These are phyloP conservation scores for Blepharisma undulans DNA, from an alignment of 169 alveolate genomes.

Conservation along the genomic window DNA sequence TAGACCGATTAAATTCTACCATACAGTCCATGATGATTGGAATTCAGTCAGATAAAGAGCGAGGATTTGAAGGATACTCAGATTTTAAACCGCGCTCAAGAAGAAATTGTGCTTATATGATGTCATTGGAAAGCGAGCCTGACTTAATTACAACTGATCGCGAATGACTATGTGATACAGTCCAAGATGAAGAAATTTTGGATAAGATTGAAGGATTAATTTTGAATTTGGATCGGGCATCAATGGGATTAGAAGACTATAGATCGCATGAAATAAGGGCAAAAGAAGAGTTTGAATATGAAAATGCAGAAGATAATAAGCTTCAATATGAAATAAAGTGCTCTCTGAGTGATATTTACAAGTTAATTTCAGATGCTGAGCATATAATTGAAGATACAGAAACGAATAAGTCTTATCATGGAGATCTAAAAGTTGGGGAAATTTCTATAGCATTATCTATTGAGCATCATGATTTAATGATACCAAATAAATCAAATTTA, in stretches of 20 bases:
- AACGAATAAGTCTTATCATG: neutral
- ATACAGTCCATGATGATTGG: neutral
- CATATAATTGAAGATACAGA: neutral
- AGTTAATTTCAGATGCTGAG: neutral
- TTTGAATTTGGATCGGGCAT: neutral
- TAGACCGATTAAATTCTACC: neutral
- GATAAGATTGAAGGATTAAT: neutral
- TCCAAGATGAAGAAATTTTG: neutral
- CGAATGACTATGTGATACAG: neutral
- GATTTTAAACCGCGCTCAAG: neutral
- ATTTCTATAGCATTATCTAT: neutral
- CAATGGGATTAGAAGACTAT: neutral
- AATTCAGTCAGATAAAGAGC: neutral
- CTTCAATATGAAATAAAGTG: neutral
- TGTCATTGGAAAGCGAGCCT: neutral
- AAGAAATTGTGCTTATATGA: neutral
- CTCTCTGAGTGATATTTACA: neutral
- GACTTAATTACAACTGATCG: neutral
- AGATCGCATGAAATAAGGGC: slow-evolving; percentile 2
- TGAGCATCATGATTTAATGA: neutral
- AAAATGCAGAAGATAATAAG: neutral
- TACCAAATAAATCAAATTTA: neutral
- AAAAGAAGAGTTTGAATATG: neutral
- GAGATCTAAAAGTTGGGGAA: neutral
- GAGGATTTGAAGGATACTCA: neutral